phyloP scores from a whole-genome alignment of 768 basidiomycete genomes.

The Kwoniella sp. region DNA sequence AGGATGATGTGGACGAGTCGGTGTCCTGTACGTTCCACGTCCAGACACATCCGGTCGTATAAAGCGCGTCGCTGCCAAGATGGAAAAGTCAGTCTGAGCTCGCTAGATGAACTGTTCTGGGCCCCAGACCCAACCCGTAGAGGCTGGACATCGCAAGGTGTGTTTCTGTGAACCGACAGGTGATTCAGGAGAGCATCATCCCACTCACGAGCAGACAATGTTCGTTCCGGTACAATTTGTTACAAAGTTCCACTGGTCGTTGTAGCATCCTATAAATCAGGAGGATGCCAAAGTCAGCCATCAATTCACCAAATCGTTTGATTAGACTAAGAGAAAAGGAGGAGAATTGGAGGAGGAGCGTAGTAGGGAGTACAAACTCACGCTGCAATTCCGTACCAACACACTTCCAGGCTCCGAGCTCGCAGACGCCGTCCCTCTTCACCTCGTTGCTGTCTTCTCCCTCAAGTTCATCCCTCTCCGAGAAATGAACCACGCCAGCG shows the following conservation, averaged over 20 bases:
- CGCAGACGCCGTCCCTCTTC: constrained; percentile 18
- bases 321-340: too few species aligned
- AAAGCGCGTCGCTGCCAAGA: constrained; percentile 12
- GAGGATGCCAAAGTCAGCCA: too few species aligned
- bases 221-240: constrained; percentile 22
- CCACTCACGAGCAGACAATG: constrained; percentile 25
- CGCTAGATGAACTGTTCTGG: too few species aligned
- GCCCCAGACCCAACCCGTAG: too few species aligned
- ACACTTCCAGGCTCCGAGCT: constrained; percentile 23
- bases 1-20: constrained; percentile 10
- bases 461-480: neutral
- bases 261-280: constrained; percentile 20
- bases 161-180: too few species aligned
- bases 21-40: constrained; percentile 18
- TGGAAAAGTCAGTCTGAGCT: neutral
- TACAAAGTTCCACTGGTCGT: constrained; percentile 24
- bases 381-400: constrained; percentile 23
- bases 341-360: too few species aligned
- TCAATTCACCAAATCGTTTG: too few species aligned
- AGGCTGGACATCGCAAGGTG: too few species aligned
- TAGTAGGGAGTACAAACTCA: too few species aligned
- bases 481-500: neutral
- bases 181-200: too few species aligned
- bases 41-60: constrained; percentile 25
- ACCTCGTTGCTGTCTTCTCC: neutral